Evolutionary conservation across 176 grass and related monocot genomes (phyloP).

Genomic region (Canna indica): DNA sequence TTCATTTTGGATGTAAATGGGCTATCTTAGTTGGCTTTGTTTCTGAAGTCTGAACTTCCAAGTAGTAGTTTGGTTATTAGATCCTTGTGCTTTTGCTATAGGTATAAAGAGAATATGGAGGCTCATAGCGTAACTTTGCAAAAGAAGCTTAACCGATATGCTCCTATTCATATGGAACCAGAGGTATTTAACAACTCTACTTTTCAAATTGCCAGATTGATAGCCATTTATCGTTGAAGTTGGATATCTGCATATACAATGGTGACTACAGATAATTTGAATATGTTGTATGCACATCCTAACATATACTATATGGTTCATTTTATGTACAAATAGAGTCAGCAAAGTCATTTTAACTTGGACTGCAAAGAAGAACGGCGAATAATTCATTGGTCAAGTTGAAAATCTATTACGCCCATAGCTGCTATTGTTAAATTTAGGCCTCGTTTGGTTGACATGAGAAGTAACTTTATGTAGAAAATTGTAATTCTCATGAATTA

Average conservation of each 20-base stretch:
- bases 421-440: not conserved
- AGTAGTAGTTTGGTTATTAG: constrained; percentile 5
- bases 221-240: not conserved
- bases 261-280: not conserved
- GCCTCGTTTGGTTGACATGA: no score
- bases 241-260: not conserved
- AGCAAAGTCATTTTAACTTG: not conserved
- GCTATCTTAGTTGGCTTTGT: constrained; percentile 16
- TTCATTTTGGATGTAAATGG: not conserved
- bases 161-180: constrained; percentile 66
- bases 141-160: constrained; percentile 71
- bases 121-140: constrained; percentile 57
- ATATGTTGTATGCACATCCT: not conserved
- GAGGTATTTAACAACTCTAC: constrained; percentile 33
- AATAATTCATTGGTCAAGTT: not conserved
- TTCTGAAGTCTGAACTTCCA: not conserved
- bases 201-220: constrained; percentile 16
- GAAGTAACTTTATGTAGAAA: no score
- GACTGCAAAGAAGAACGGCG: not conserved
- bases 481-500: no score
- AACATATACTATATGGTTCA: not conserved
- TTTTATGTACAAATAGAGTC: not conserved
- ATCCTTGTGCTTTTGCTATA: constrained; percentile 21
- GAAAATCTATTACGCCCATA: not conserved
- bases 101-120: constrained; percentile 68